Evolutionary conservation across 768 basidiomycete genomes (phyloP), one percentile per base, ranked within the genome.

Genomic region (Lentinula aciculospora): DNA sequence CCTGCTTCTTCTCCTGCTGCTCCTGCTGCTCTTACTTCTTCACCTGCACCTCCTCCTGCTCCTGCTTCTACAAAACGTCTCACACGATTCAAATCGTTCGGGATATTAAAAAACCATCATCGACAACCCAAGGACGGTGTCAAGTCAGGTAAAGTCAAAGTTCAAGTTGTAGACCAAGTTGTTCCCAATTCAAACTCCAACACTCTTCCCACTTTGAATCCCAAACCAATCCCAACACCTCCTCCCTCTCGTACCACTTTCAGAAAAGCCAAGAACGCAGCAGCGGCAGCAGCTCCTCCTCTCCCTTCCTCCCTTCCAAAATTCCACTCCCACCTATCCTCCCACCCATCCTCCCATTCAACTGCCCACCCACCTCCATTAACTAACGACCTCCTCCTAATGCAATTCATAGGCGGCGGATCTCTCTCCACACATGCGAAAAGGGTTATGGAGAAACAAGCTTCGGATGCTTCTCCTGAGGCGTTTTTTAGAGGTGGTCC

Each of bases 331-430:
- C n/a, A n/a, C n/a, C n/a, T n/a, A n/a, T n/a, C n/a, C n/a, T n/a
- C n/a, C n/a, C n/a, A n/a, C n/a, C n/a, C n/a, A n/a, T n/a, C n/a
- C n/a, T n/a, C n/a, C n/a, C n/a, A n/a, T n/a, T n/a, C n/a, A n/a
- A n/a, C n/a, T n/a, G n/a, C n/a, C n/a, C 55, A 46, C 2, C 55
- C 55, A 2, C 56, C 56, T 23, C 7, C 56, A 21, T 34, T 57
- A 3, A 13, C 56, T 19, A 45, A 42, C 25, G 56, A 57, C 3
- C 44, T 57, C n/a, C 56, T 57, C 8, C 32, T 57, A 7, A 57
- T 57, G 56, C 56, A 57, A 25, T 57, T 57, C 21, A 37, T 57
- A n/a, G 56, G 44, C 27, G 56, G 56, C 5, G 56, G 56, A 27
- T 57, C 56, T 6, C 45, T 57, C 19, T 45, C 48, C 28, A 45